phyloP scores from a whole-genome alignment of 768 basidiomycete genomes.

The Hericium alpestre region DNA sequence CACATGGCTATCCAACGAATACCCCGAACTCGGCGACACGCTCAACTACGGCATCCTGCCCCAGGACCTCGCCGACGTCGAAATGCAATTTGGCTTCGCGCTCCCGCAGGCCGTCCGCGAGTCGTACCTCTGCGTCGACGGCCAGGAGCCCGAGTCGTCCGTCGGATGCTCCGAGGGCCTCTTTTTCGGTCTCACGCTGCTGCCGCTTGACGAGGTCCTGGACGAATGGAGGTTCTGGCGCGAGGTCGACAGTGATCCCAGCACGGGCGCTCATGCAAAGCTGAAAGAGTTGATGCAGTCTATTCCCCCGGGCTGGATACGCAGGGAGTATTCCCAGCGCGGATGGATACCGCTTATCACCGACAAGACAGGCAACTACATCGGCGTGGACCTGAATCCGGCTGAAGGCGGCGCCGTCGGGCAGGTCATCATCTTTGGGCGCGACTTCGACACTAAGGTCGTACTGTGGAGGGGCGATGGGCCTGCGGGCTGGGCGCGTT shows the following conservation, averaged over 20 bases:
- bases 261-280: slow-evolving; percentile 67
- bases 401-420: slow-evolving; percentile 64
- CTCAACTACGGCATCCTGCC: slow-evolving; percentile 86
- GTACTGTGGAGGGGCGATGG: slow-evolving; percentile 92
- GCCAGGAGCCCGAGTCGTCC: slow-evolving; percentile 86
- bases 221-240: slow-evolving; percentile 98
- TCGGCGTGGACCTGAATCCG: slow-evolving; percentile 91
- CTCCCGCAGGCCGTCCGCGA: slow-evolving; percentile 86
- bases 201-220: slow-evolving; percentile 86
- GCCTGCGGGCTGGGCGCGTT: slow-evolving; percentile 86
- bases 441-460: slow-evolving; percentile 96
- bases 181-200: slow-evolving; percentile 88
- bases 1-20: slow-evolving; percentile 72
- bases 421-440: slow-evolving; percentile 97
- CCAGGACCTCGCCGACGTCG: slow-evolving; percentile 68
- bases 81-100: slow-evolving; percentile 73
- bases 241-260: slow-evolving; percentile 81
- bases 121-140: slow-evolving; percentile 79
- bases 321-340: slow-evolving; percentile 80
- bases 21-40: slow-evolving; percentile 91
- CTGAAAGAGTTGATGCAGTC: slow-evolving; percentile 76
- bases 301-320: slow-evolving; percentile 83
- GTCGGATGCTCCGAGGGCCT: slow-evolving; percentile 85
- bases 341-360: slow-evolving; percentile 95
- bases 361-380: slow-evolving; percentile 92